These are phyloP conservation scores for Neurospora sp. DNA, from an alignment of 495 filamentous ascomycete species.

Conservation along the genomic window DNA sequence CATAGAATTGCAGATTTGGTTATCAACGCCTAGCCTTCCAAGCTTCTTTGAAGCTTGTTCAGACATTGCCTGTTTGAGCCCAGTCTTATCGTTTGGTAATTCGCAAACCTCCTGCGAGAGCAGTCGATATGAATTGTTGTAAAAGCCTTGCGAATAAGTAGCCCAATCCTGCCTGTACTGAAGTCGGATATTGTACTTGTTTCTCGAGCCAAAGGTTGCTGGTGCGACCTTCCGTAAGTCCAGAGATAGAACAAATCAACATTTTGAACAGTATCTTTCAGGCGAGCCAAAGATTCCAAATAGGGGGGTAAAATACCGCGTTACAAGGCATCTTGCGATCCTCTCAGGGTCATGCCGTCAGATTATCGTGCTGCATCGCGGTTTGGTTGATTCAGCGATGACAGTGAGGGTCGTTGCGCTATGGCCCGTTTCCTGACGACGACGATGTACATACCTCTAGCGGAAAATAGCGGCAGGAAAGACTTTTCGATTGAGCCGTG, in stretches of 20 bases:
- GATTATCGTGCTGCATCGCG: conserved; percentile 16
- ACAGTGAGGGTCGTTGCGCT: conserved; percentile 2
- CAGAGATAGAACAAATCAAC: neutral
- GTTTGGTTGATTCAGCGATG: conserved; percentile 18
- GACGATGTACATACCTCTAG: conserved; percentile 5
- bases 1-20: neutral
- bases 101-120: neutral
- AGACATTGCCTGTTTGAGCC: neutral
- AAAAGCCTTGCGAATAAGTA: neutral
- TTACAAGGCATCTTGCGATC: neutral
- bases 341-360: conserved; percentile 2
- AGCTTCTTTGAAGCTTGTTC: neutral
- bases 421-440: neutral
- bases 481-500: conserved; percentile 16
- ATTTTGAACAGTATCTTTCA: neutral
- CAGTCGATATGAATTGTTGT: neutral
- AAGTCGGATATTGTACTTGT: neutral
- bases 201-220: neutral
- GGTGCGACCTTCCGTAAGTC: neutral
- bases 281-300: neutral
- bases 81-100: neutral
- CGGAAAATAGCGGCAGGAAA: conserved; percentile 13
- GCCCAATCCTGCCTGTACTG: neutral
- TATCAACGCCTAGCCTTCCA: neutral
- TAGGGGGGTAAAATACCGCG: neutral